Conservation (phyloP, 2,329 filamentous ascomycete genomes). For the Diaporthe aspalathi region DNA sequence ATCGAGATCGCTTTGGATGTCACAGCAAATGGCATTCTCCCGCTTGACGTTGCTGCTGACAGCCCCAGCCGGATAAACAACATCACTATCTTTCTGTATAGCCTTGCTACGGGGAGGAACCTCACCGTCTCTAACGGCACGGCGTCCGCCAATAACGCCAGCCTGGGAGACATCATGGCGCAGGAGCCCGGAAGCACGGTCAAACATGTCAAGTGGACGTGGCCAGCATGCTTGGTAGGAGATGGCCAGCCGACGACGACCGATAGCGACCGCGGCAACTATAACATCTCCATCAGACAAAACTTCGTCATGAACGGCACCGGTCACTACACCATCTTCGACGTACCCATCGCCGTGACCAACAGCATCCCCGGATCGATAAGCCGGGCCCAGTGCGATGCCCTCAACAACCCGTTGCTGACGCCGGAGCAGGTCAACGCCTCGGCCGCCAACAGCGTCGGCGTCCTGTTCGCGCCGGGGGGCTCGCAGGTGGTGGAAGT, state of each 20-base stretch:
- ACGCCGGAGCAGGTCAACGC: slow-evolving; percentile 58
- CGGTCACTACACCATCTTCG: slow-evolving; percentile 76
- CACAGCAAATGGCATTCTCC: slow-evolving; percentile 72
- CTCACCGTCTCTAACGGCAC: slow-evolving; percentile 76
- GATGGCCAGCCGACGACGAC: slow-evolving; percentile 60
- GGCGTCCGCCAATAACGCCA: slow-evolving; percentile 61
- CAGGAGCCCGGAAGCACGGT: slow-evolving; percentile 76
- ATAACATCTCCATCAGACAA: slow-evolving; percentile 80
- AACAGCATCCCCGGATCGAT: slow-evolving; percentile 66
- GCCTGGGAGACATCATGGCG: slow-evolving; percentile 70
- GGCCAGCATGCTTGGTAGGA: slow-evolving; percentile 76
- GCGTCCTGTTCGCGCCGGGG: slow-evolving; percentile 64
- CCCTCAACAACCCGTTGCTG: slow-evolving; percentile 63
- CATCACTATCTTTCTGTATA: slow-evolving; percentile 75
- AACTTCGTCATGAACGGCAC: slow-evolving; percentile 74
- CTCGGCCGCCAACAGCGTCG: slow-evolving; percentile 55
- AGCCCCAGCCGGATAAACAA: slow-evolving; percentile 69
- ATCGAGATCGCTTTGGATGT: slow-evolving; percentile 76
- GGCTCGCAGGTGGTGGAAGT: slow-evolving; percentile 59
- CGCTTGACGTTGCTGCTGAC: slow-evolving; percentile 65
- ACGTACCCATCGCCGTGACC: slow-evolving; percentile 75
- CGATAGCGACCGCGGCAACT: slow-evolving; percentile 67
- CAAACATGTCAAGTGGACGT: slow-evolving; percentile 79
- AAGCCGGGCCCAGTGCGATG: slow-evolving; percentile 60
- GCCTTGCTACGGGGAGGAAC: slow-evolving; percentile 71